phyloP scores from a whole-genome alignment of 768 basidiomycete species.

The Lentinula edodes region DNA sequence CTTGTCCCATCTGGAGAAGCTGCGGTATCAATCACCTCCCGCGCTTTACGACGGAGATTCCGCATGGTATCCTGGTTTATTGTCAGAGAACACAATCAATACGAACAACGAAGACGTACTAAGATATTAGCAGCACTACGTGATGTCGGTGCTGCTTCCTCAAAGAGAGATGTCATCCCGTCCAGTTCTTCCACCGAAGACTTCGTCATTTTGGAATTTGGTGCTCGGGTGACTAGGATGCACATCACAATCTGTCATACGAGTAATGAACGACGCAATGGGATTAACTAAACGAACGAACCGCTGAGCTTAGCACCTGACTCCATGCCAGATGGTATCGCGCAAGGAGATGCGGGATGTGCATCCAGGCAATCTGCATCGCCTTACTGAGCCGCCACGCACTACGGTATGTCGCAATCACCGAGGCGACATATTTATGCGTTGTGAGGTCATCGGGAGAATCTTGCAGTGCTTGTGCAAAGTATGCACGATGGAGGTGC shows the following conservation, averaged over 20 bases:
- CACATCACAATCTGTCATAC: constrained; percentile 51
- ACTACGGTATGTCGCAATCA: constrained; percentile 67
- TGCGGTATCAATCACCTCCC: constrained; percentile 29
- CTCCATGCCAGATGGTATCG: constrained; percentile 60
- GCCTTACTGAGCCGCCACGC: constrained; percentile 60
- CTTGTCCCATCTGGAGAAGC: constrained; percentile 8
- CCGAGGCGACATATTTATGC: constrained; percentile 63
- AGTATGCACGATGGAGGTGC: constrained; percentile 63
- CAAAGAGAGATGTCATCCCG: constrained; percentile 36
- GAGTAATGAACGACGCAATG: not conserved
- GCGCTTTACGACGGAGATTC: constrained; percentile 37
- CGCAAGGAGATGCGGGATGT: constrained; percentile 33
- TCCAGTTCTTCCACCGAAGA: constrained; percentile 46
- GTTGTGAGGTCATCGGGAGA: constrained; percentile 48
- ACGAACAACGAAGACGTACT: constrained; percentile 26
- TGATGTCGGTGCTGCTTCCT: constrained; percentile 38
- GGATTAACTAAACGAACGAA: constrained; percentile 25
- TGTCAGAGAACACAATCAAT: not conserved
- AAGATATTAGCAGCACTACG: constrained; percentile 37
- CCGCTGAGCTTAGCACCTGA: constrained; percentile 57
- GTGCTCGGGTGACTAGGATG: constrained; percentile 45
- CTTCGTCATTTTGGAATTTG: constrained; percentile 40
- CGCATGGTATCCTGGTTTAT: constrained; percentile 31
- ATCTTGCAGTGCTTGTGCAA: constrained; percentile 62
- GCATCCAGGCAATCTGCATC: constrained; percentile 36